phyloP scores from a whole-genome alignment of 768 basidiomycete genomes.

The Exsudoporus frostii region DNA sequence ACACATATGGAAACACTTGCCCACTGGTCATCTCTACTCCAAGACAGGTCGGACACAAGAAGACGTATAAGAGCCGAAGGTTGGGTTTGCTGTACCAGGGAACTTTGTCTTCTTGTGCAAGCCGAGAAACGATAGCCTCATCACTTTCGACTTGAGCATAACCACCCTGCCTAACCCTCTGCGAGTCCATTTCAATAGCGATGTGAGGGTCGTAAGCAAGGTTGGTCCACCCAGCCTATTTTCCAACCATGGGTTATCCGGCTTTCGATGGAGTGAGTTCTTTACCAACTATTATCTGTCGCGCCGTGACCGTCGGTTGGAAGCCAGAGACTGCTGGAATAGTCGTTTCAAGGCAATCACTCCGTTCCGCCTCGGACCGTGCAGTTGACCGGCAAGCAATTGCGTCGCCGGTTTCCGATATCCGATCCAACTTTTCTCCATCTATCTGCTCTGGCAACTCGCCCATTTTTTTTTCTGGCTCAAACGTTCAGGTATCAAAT shows the following conservation, averaged over 20 bases:
- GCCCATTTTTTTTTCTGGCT: neutral
- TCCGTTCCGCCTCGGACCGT: no score
- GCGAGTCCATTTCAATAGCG: no score
- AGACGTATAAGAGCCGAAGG: slow-evolving; percentile 49
- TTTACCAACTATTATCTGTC: neutral
- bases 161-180: neutral
- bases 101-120: slow-evolving; percentile 41
- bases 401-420: slow-evolving; percentile 16
- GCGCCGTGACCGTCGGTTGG: neutral
- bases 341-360: neutral
- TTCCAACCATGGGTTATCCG: neutral
- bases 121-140: slow-evolving; percentile 15
- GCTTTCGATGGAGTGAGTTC: neutral
- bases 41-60: slow-evolving; percentile 45
- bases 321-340: neutral
- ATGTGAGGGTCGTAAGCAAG: neutral
- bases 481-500: neutral
- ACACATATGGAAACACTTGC: neutral
- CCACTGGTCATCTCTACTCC: slow-evolving; percentile 20
- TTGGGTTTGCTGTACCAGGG: slow-evolving; percentile 67
- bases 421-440: slow-evolving; percentile 12
- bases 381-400: slow-evolving; percentile 2
- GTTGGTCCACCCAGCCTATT: neutral
- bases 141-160: neutral
- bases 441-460: neutral